phyloP scores from a whole-genome alignment of 164 flowering plant species.

The Malania oleifera region DNA sequence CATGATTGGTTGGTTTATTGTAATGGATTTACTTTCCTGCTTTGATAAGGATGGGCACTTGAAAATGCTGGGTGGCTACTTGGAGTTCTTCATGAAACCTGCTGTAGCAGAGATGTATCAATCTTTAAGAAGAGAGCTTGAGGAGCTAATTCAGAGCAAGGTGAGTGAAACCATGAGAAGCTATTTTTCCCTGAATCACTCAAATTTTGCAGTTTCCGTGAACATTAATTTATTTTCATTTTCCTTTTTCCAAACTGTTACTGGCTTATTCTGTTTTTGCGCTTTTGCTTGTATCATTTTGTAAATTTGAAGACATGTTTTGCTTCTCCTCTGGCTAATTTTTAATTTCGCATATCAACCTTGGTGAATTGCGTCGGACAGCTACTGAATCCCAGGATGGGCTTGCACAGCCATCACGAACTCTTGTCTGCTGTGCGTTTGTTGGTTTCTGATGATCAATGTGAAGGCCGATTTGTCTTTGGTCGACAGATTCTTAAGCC shows the following conservation, averaged over 20 bases:
- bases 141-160: conserved; percentile 67
- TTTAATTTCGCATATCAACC: background rate
- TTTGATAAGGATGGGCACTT: conserved; percentile 80
- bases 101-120: conserved; percentile 50
- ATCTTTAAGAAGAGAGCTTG: conserved; percentile 61
- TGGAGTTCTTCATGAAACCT: conserved; percentile 90
- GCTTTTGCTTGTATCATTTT: background rate
- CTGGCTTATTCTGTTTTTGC: too few species aligned
- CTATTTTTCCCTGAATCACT: background rate
- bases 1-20: background rate
- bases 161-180: conserved; percentile 32
- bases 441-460: conserved; percentile 62
- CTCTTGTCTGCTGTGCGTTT: conserved; percentile 71
- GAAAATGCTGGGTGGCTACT: conserved; percentile 84
- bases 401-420: conserved; percentile 36
- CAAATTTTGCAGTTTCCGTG: background rate
- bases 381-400: conserved; percentile 67
- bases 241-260: background rate
- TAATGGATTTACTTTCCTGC: background rate
- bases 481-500: conserved; percentile 39
- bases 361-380: conserved; percentile 20
- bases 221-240: background rate
- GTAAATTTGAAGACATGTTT: background rate
- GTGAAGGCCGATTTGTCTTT: conserved; percentile 74
- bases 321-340: background rate